A percentile compares a stretch with the other conserved stretches of the same genome.
phyloP scores from a whole-genome alignment of 768 basidiomycete genomes.

The Asterophora lycoperdoides region DNA sequence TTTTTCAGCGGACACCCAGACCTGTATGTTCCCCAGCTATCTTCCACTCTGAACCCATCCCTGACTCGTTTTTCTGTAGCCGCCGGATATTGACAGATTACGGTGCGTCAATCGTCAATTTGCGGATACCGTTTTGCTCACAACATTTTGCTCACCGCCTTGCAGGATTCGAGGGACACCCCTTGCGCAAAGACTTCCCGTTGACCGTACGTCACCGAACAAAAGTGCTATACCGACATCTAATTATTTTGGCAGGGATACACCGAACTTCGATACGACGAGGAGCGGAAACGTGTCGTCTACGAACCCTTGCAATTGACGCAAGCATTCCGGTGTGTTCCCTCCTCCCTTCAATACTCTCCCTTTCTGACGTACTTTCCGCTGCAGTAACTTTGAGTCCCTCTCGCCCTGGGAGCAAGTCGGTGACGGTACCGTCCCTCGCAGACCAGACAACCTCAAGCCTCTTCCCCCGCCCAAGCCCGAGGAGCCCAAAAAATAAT shows the following conservation, averaged over 20 bases:
- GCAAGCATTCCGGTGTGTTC: slow-evolving; percentile 87
- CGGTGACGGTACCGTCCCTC: slow-evolving; percentile 53
- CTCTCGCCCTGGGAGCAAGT: slow-evolving; percentile 95
- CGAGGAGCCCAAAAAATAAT: slow-evolving; percentile 79
- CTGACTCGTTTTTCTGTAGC: slow-evolving; percentile 37
- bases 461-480: slow-evolving; percentile 71
- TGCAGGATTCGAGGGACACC: slow-evolving; percentile 93
- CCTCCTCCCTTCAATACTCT: background rate
- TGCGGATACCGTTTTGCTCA: background rate
- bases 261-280: slow-evolving; percentile 95
- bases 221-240: background rate
- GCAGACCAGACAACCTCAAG: slow-evolving; percentile 68
- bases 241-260: slow-evolving; percentile 65
- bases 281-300: slow-evolving; percentile 94
- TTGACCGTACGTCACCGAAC: slow-evolving; percentile 62
- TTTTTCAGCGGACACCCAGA: slow-evolving; percentile 97
- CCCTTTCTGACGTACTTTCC: background rate
- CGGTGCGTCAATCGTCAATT: slow-evolving; percentile 43
- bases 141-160: slow-evolving; percentile 3
- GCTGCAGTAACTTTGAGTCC: slow-evolving; percentile 84
- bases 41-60: background rate
- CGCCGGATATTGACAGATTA: slow-evolving; percentile 98
- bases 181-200: slow-evolving; percentile 97
- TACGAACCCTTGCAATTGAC: slow-evolving; percentile 97
- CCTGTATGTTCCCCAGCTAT: slow-evolving; percentile 52